A percentile compares a stretch with the other conserved stretches of the same genome.
Conservation (phyloP, 345 rosid species). For the Boechera divaricarpa region DNA sequence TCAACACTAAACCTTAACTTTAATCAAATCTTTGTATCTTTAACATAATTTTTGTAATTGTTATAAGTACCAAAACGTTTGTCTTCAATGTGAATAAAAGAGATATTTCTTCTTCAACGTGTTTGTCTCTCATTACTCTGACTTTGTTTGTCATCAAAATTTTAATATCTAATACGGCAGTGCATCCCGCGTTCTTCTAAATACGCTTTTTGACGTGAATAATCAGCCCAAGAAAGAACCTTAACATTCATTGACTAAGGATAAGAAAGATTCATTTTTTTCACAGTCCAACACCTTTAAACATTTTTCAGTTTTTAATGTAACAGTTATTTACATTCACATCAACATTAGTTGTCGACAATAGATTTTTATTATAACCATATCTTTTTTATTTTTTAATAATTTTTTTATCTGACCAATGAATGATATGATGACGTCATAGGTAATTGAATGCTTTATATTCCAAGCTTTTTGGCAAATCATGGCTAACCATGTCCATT, state of each 20-base stretch:
- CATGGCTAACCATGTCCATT: conserved; percentile 42
- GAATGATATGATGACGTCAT: conserved; percentile 17
- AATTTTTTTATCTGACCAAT: not conserved
- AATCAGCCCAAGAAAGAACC: not conserved
- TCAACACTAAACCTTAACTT: no score
- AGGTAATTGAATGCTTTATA: conserved; percentile 27
- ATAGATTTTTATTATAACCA: not conserved
- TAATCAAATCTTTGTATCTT: no score
- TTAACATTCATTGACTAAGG: not conserved
- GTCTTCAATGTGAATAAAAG: no score
- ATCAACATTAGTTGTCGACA: conserved; percentile 18
- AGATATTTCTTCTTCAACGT: no score
- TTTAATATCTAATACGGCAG: no score
- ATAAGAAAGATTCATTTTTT: not conserved
- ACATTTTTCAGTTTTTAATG: not conserved
- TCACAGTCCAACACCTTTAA: not conserved
- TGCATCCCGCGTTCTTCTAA: no score
- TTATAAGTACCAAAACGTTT: no score
- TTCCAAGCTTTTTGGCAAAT: conserved; percentile 46
- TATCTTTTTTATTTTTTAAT: not conserved
- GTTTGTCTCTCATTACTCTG: no score
- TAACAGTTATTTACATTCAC: conserved; percentile 6
- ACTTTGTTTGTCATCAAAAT: no score
- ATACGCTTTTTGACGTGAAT: no score
- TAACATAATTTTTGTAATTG: no score